Percentiles rank a stretch among this genome's conserved stretches.
Conservation (phyloP, 306 rosid genomes). For the Urtica urens region DNA sequence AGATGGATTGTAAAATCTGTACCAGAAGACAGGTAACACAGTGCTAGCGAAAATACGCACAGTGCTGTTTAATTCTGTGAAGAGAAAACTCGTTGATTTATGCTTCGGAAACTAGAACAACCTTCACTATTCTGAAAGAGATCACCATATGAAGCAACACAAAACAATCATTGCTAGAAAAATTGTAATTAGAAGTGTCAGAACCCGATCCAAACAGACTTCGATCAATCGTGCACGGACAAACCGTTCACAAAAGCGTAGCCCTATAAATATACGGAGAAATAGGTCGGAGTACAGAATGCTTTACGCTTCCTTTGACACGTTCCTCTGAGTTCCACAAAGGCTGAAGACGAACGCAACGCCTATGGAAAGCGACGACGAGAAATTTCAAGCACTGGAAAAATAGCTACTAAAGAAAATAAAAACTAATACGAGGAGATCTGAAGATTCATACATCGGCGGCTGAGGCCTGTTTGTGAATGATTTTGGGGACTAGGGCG, state of each 20-base stretch:
- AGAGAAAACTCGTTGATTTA: constrained; percentile 17
- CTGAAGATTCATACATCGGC: too few species aligned
- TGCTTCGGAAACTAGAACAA: constrained; percentile 87
- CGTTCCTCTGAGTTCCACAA: constrained; percentile 48
- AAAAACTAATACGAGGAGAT: too few species aligned
- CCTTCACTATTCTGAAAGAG: constrained; percentile 32
- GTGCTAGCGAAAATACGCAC: constrained; percentile 32
- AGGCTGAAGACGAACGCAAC: constrained; percentile 55
- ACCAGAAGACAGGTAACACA: constrained; percentile 89
- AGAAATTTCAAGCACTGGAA: too few species aligned
- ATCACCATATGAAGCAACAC: constrained; percentile 84
- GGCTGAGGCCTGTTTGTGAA: too few species aligned
- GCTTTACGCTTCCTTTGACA: constrained; percentile 81
- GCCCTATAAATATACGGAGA: constrained; percentile 1
- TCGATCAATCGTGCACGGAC: constrained; percentile 8
- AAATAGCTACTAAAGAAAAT: too few species aligned
- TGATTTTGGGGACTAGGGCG: too few species aligned
- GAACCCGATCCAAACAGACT: constrained; percentile 37
- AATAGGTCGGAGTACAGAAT: constrained; percentile 20
- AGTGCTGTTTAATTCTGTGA: constrained; percentile 67
- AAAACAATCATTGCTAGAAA: too few species aligned
- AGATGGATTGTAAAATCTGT: constrained; percentile 6
- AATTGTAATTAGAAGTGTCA: constrained; percentile 9
- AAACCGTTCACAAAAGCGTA: constrained; percentile 1
- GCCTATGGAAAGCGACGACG: constrained; percentile 84